Evolutionary conservation across 2,329 filamentous ascomycete species (phyloP).

Genomic region (Diaporthe citrichinensis): DNA sequence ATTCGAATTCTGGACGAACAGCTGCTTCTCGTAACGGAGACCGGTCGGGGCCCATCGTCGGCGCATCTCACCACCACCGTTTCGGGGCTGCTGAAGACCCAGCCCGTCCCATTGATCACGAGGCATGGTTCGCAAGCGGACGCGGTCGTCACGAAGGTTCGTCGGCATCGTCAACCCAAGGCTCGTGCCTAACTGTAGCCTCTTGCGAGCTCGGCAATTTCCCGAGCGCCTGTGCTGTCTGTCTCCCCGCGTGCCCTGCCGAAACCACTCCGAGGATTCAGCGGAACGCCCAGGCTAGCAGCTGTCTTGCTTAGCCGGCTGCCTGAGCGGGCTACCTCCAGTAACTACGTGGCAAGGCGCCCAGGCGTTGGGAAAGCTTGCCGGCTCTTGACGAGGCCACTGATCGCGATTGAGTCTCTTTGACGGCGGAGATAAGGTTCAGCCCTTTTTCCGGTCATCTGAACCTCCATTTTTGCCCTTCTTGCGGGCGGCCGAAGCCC

Average conservation of each 20-base stretch:
- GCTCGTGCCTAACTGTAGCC: not conserved
- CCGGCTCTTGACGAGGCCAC: not conserved
- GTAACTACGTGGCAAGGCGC: not conserved
- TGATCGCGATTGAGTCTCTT: not conserved
- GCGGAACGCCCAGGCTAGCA: not conserved
- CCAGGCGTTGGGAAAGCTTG: not conserved
- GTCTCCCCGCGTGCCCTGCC: not conserved
- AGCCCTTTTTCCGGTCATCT: constrained; percentile 30
- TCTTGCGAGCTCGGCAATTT: constrained; percentile 3
- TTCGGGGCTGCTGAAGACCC: not conserved
- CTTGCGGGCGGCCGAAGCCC: constrained; percentile 16
- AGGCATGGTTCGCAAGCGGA: not conserved
- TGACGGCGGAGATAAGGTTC: constrained; percentile 2
- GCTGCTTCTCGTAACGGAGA: not conserved
- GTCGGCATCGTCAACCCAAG: constrained; percentile 18
- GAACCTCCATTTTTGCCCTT: not conserved
- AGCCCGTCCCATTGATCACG: constrained; percentile 15
- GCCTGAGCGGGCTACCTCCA: not conserved
- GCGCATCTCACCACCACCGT: not conserved
- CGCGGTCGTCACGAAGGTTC: not conserved
- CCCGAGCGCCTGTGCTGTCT: not conserved
- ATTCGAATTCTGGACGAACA: constrained; percentile 8
- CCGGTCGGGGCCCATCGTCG: not conserved
- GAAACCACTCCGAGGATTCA: constrained; percentile 14
- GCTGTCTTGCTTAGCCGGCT: not conserved